phyloP scores from a whole-genome alignment of 73 alveolate genomes.

The Symbiodinium pilosum region DNA sequence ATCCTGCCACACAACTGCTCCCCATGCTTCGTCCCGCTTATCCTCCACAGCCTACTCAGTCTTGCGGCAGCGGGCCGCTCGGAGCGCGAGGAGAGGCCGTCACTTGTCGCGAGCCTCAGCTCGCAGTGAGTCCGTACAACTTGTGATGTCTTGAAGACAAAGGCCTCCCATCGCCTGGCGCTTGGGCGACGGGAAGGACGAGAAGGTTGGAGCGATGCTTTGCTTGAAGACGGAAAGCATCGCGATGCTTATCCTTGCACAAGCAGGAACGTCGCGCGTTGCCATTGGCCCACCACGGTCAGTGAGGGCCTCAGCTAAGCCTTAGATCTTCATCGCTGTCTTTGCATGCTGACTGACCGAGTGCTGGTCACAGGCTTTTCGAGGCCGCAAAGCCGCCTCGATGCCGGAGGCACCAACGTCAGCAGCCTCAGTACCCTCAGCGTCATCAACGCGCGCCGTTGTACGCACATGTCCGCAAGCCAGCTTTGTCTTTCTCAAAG shows the following conservation, averaged over 20 bases:
- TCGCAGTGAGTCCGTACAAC: background rate
- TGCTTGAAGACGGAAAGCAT: no score
- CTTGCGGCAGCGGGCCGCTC: constrained; percentile 9
- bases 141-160: no score
- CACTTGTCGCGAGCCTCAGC: no score
- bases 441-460: no score
- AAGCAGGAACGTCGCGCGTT: background rate
- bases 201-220: no score
- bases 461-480: no score
- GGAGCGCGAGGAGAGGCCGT: constrained; percentile 22
- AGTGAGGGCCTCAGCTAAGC: background rate
- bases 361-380: background rate
- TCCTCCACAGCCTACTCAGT: background rate
- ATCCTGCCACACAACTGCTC: background rate
- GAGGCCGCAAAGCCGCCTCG: constrained; percentile 13
- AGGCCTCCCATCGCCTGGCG: constrained; percentile 12
- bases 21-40: background rate
- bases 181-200: constrained; percentile 17
- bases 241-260: no score
- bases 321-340: background rate
- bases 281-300: constrained; percentile 5
- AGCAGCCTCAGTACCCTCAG: background rate
- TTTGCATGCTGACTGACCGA: background rate
- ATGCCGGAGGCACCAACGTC: constrained; percentile 19
- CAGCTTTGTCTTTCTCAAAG: no score